Evolutionary conservation across 495 filamentous ascomycete genomes (phyloP).

Genomic region (Aspergillus kassunensis): DNA sequence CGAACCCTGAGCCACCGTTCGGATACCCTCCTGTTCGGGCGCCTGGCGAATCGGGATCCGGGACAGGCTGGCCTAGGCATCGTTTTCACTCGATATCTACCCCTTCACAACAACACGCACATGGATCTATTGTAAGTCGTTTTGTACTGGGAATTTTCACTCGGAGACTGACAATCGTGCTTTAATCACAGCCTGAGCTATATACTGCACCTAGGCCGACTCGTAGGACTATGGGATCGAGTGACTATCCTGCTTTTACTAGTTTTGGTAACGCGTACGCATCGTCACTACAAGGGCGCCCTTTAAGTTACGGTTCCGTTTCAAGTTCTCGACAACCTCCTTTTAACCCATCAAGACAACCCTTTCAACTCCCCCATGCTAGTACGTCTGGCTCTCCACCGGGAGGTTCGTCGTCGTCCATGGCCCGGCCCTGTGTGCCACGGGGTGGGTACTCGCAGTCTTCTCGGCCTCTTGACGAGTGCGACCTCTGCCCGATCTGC

Average conservation of each 20-base stretch:
- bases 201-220: constrained; percentile 13
- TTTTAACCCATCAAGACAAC: constrained; percentile 19
- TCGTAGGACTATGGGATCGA: constrained; percentile 24
- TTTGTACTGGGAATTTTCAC: background rate
- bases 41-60: constrained; percentile 17
- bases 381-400: constrained; percentile 4
- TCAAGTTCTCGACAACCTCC: constrained; percentile 10
- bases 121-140: constrained; percentile 20
- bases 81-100: constrained; percentile 7
- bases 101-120: constrained; percentile 18
- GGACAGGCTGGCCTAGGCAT: constrained; percentile 3
- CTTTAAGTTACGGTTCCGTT: constrained; percentile 19
- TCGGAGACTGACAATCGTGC: background rate
- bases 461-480: constrained; percentile 55
- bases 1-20: constrained; percentile 64
- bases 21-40: constrained; percentile 26
- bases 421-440: constrained; percentile 15
- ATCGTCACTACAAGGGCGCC: constrained; percentile 22
- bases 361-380: constrained; percentile 5
- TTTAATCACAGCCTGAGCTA: constrained; percentile 10
- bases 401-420: background rate
- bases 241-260: constrained; percentile 17
- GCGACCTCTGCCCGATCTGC: constrained; percentile 91
- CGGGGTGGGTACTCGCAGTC: constrained; percentile 23
- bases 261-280: constrained; percentile 15